phyloP scores from a whole-genome alignment of 139 green algal species.

The Tetradesmus lagerheimii region DNA sequence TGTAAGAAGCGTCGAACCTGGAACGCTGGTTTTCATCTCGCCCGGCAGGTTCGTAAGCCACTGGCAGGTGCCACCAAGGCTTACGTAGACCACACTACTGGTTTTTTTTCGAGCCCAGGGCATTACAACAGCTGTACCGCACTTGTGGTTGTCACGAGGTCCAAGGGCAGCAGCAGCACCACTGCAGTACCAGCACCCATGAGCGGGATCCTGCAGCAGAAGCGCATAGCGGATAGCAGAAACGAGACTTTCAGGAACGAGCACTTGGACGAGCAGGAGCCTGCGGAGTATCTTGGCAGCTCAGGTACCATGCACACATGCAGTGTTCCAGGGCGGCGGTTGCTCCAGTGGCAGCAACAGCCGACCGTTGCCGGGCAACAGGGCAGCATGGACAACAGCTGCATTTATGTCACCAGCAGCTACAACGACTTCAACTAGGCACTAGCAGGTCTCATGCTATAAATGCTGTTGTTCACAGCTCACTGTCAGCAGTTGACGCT shows the following conservation, averaged over 20 bases:
- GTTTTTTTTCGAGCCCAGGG: no score
- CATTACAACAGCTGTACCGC: not conserved
- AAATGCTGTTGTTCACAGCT: no score
- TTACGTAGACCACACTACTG: no score
- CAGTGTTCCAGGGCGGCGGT: not conserved
- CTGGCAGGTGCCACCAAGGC: not conserved
- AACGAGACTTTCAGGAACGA: not conserved
- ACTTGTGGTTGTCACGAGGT: not conserved
- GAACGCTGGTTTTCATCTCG: not conserved
- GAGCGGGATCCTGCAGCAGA: not conserved
- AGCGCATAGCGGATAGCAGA: not conserved
- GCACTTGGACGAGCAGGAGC: slow-evolving; percentile 2
- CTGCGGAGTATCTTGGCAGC: slow-evolving; percentile 5
- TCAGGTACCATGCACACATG: not conserved
- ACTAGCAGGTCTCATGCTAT: no score
- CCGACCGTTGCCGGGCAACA: not conserved
- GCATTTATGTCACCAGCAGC: no score
- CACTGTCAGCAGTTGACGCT: no score
- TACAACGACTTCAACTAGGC: no score
- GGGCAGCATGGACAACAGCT: not conserved
- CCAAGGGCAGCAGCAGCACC: not conserved
- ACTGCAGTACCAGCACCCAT: not conserved
- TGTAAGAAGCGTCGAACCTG: not conserved
- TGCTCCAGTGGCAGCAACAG: not conserved
- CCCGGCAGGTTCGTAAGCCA: not conserved